Evolutionary conservation across 495 filamentous ascomycete genomes (phyloP), one percentile per base, ranked within the genome.

Genomic region (Podospora conica): DNA sequence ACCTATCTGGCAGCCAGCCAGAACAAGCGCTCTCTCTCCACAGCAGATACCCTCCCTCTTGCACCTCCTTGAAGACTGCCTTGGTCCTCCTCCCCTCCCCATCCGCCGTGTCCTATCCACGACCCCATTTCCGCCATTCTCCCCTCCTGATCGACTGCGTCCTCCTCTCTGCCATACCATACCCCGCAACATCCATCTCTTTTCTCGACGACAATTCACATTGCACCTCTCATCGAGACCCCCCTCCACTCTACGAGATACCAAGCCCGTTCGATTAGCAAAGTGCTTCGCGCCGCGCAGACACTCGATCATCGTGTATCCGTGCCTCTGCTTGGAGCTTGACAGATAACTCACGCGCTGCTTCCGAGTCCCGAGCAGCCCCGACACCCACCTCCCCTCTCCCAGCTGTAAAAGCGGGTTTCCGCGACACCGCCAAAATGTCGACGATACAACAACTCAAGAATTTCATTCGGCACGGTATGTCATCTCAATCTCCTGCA

Each of bases 401-500:
- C 18, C 18, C 15, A 7, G 12, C 21, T 56, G 55, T 10, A 56
- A 24, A 15, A 11, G 55, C 55, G 23, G 12, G 22, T 25, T 25
- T 24, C 23, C 21, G 20, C 21, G 21, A 56, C 24, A 54, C 55
- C 22, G 66, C 63, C 70, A 81, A 63, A 66, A 91, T 91, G 89
- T 90, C 88, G 73, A 91, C 91, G 61, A 92, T 94, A 81, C 81
- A 83, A 60, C 80, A 82, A 68, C 72, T 98, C 64, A 97, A 98
- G 80, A 98, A 97, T 79, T 94, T 98, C 78, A 96, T 98, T 80
- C 91, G 95, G 65, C 95, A 97, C 82, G 94, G 93, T 85, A 78
- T 61, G 80, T 65, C 33, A 28, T 53, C 21, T 6, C 9, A 12
- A 48, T 55, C 54, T 24, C 53, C 18, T 48, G 7, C 8, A 18